These are phyloP conservation scores for Cicer cuneatum DNA, from an alignment of 306 rosid genomes.

Conservation along the genomic window DNA sequence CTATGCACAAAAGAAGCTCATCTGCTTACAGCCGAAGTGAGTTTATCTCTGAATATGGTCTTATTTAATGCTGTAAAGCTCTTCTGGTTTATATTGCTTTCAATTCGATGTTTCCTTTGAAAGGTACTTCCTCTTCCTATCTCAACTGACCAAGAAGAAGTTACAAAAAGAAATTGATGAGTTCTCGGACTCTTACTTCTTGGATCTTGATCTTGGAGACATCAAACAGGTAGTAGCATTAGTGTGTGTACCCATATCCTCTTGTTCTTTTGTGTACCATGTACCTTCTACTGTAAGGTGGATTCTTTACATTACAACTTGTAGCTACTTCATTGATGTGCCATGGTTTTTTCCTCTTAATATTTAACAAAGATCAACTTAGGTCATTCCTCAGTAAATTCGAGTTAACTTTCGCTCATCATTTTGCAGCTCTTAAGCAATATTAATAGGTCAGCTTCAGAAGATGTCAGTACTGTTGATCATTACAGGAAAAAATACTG, in stretches of 20 bases:
- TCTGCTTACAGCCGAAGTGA: slow-evolving; percentile 80
- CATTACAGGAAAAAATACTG: slow-evolving; percentile 81
- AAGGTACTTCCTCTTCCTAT: slow-evolving; percentile 81
- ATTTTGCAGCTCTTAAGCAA: slow-evolving; percentile 73
- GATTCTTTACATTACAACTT: slow-evolving; percentile 14
- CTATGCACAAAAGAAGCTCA: slow-evolving; percentile 67
- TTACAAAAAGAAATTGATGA: slow-evolving; percentile 84
- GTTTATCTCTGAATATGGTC: slow-evolving; percentile 44
- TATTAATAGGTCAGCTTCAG: slow-evolving; percentile 55
- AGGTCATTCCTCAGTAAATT: slow-evolving; percentile 14
- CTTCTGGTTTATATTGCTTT: slow-evolving; percentile 41
- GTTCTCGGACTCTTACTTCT: slow-evolving; percentile 82
- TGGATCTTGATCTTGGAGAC: slow-evolving; percentile 75
- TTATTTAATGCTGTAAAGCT: slow-evolving; percentile 30
- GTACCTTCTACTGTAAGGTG: slow-evolving; percentile 20
- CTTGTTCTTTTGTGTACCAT: background rate
- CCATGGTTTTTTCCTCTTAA: background rate
- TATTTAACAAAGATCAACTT: slow-evolving; percentile 39
- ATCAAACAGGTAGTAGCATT: slow-evolving; percentile 71
- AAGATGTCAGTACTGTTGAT: slow-evolving; percentile 54
- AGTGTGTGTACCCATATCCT: background rate
- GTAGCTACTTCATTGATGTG: slow-evolving; percentile 29
- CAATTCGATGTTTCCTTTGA: slow-evolving; percentile 35
- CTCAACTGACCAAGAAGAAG: slow-evolving; percentile 74
- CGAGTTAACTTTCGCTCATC: slow-evolving; percentile 37